These are phyloP conservation scores for Phalaenopsis hybrid DNA, from an alignment of 116 monocot species.

Conservation along the genomic window DNA sequence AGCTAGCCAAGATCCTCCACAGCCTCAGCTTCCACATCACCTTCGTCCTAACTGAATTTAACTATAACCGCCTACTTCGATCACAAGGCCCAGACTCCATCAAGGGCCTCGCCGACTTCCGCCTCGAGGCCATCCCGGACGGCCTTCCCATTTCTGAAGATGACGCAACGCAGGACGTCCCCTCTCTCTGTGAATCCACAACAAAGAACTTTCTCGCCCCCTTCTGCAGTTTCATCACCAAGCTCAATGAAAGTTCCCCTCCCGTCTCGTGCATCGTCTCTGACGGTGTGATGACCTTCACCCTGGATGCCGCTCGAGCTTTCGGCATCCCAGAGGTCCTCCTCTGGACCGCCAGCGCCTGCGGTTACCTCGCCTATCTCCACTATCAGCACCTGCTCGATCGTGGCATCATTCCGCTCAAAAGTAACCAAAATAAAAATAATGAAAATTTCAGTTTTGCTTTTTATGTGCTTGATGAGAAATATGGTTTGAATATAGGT, in stretches of 20 bases:
- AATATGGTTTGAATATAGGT: neutral
- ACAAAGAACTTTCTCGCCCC: conserved; percentile 9
- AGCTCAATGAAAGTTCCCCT: neutral
- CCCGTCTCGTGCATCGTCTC: conserved; percentile 14
- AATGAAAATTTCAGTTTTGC: neutral
- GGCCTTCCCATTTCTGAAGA: conserved; percentile 12
- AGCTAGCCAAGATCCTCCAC: conserved; percentile 35
- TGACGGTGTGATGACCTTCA: conserved; percentile 19
- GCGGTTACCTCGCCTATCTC: conserved; percentile 9
- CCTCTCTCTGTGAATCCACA: conserved; percentile 8
- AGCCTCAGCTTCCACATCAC: conserved; percentile 37
- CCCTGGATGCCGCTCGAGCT: conserved; percentile 16
- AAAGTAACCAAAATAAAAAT: neutral
- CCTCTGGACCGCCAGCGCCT: conserved; percentile 20
- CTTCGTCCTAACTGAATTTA: conserved; percentile 51
- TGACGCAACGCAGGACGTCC: conserved; percentile 10
- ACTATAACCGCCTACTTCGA: conserved; percentile 38
- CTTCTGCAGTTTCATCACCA: neutral
- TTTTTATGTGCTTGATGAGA: neutral
- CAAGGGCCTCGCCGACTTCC: conserved; percentile 23
- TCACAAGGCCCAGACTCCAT: conserved; percentile 11
- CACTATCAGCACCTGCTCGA: conserved; percentile 9
- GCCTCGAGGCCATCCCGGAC: conserved; percentile 22
- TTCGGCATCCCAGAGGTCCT: conserved; percentile 9
- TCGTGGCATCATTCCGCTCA: conserved; percentile 6